Percentiles rank a stretch among this genome's conserved stretches.
phyloP scores from a whole-genome alignment of 2,329 filamentous ascomycete genomes.

The Neofusicoccum ribis region DNA sequence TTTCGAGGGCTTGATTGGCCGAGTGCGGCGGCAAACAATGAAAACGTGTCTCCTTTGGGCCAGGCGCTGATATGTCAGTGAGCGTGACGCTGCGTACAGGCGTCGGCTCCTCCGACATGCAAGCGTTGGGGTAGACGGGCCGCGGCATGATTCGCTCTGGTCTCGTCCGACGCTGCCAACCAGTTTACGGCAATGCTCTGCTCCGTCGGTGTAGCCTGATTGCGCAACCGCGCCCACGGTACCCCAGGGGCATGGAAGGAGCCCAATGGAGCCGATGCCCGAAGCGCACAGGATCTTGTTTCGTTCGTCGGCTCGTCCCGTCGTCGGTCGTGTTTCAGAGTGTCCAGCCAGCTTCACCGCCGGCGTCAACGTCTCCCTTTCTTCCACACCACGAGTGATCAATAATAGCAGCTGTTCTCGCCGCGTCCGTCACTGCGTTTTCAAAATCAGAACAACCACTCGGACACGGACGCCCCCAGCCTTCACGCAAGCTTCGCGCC shows the following conservation, averaged over 20 bases:
- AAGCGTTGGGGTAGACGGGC: too few relatives aligned
- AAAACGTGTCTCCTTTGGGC: neutral
- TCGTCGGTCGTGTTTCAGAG: conserved; percentile 3
- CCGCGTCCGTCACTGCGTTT: neutral
- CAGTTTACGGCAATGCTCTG: neutral
- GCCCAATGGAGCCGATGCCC: neutral
- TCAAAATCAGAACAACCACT: neutral
- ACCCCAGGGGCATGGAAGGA: neutral
- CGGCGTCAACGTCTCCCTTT: neutral
- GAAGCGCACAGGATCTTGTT: neutral
- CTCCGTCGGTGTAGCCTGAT: neutral
- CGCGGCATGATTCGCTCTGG: neutral
- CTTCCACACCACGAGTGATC: neutral
- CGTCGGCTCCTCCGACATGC: neutral
- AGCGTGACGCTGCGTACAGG: neutral
- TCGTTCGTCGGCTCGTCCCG: neutral
- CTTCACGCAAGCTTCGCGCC: neutral
- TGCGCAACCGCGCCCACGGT: neutral
- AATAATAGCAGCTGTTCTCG: neutral
- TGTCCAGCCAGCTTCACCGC: neutral
- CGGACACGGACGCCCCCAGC: neutral
- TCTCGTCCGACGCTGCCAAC: neutral
- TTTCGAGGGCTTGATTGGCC: neutral
- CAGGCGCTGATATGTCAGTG: neutral
- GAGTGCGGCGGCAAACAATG: neutral